Conservation (phyloP, 306 rosid genomes). For the Geum urbanum region DNA sequence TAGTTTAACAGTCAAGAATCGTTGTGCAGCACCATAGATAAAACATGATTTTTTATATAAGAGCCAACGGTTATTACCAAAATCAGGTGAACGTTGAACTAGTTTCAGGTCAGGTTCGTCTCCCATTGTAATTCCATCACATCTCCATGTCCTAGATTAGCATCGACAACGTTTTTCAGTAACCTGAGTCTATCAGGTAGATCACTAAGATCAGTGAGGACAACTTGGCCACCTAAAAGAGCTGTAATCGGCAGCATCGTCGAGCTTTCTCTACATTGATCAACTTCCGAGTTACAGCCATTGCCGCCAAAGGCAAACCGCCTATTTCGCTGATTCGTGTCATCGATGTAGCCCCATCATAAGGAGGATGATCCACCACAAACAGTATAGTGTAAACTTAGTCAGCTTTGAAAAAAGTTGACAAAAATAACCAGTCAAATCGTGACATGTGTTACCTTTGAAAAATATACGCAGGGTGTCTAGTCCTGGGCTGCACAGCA, state of each 20-base stretch:
- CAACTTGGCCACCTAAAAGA: conserved; percentile 70
- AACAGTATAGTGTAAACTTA: too few relatives aligned
- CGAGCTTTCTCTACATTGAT: too few relatives aligned
- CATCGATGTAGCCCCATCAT: too few relatives aligned
- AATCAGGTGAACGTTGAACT: conserved; percentile 51
- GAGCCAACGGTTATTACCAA: conserved; percentile 38
- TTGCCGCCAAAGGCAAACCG: too few relatives aligned
- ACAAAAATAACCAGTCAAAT: too few relatives aligned
- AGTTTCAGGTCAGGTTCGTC: conserved; percentile 64
- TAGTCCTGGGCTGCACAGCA: too few relatives aligned
- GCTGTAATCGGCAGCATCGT: conserved; percentile 42
- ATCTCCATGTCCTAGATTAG: conserved; percentile 48
- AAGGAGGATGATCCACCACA: too few relatives aligned
- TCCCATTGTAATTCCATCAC: conserved; percentile 61
- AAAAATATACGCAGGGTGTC: too few relatives aligned
- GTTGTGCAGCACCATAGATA: not conserved
- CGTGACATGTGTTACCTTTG: too few relatives aligned
- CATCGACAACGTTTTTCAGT: conserved; percentile 61
- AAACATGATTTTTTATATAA: not conserved
- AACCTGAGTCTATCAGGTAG: conserved; percentile 73
- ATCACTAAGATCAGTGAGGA: conserved; percentile 46
- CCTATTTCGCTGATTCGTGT: too few relatives aligned
- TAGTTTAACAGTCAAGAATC: not conserved
- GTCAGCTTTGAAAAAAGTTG: too few relatives aligned
- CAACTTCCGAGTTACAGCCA: too few relatives aligned